Conservation (phyloP, 805 yeast genomes). For the Metschnikowia similis region DNA sequence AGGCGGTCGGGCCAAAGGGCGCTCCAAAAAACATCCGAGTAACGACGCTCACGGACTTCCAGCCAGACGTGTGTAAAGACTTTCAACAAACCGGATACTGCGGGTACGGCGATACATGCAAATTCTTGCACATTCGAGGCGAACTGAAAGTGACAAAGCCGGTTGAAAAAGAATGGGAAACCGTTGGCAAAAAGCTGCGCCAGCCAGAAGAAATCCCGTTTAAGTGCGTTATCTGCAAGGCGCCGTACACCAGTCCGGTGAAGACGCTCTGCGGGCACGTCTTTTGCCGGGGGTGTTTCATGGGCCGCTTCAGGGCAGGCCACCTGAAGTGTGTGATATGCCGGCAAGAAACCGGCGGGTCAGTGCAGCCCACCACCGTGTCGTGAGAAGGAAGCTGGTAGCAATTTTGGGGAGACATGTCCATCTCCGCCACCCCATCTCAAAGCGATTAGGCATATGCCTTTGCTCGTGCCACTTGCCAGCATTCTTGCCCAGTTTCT, state of each 20-base stretch:
- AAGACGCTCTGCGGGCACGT: constrained; percentile 59
- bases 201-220: constrained; percentile 39
- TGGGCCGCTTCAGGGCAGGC: constrained; percentile 38
- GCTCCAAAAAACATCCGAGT: constrained; percentile 46
- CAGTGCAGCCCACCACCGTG: constrained; percentile 45
- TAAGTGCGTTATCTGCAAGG: constrained; percentile 58
- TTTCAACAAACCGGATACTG: constrained; percentile 88
- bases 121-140: constrained; percentile 86
- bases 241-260: constrained; percentile 52
- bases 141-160: constrained; percentile 73
- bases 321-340: constrained; percentile 54
- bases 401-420: too few species aligned
- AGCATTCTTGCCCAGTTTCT: too few species aligned
- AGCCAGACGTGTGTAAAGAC: constrained; percentile 93
- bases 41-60: constrained; percentile 76
- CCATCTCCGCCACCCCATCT: too few species aligned
- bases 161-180: constrained; percentile 67
- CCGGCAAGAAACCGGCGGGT: constrained; percentile 56
- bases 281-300: constrained; percentile 61
- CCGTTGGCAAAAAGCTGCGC: constrained; percentile 18
- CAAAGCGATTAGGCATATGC: too few species aligned
- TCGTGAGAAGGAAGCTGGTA: not conserved
- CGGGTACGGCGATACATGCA: constrained; percentile 96
- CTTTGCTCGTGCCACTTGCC: too few species aligned
- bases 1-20: constrained; percentile 22